Conservation (phyloP, 1,139 yeast genomes). For the Taphrina betulina region DNA sequence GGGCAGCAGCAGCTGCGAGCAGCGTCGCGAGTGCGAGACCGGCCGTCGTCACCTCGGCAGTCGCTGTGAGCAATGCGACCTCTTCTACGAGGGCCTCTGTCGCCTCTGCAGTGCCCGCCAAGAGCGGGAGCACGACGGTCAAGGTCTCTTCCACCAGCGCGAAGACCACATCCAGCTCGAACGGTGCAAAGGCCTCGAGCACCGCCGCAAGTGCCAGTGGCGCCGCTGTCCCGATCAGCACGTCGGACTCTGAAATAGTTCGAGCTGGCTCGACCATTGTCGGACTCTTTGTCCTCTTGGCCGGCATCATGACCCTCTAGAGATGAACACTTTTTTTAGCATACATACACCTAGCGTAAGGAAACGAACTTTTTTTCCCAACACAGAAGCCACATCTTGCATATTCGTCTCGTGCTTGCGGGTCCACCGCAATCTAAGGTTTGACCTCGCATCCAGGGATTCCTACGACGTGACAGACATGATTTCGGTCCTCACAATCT, state of each 20-base stretch:
- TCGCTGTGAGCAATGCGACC: not conserved
- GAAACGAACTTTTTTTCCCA: no score
- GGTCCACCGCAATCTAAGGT: no score
- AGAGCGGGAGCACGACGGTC: not conserved
- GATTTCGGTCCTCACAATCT: no score
- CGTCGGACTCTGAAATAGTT: not conserved
- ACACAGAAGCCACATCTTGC: no score
- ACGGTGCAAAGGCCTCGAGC: not conserved
- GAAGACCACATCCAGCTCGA: not conserved
- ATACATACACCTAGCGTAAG: no score
- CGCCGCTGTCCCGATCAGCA: not conserved
- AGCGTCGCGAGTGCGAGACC: slow-evolving; percentile 5
- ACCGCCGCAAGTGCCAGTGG: not conserved
- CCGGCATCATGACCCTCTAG: not conserved
- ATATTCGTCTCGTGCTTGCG: no score
- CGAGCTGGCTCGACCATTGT: not conserved
- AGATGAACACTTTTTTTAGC: no score
- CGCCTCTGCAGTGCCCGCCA: not conserved
- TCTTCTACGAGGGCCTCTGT: not conserved
- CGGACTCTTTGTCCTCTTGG: not conserved
- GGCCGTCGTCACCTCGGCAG: not conserved
- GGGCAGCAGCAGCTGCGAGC: not conserved
- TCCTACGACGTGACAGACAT: no score
- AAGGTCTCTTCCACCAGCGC: not conserved
- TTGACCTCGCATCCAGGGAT: no score